Percentiles rank a stretch among this genome's conserved stretches.
Evolutionary conservation across 169 alveolate species (phyloP).

Genomic region (Eimeria tenella): DNA sequence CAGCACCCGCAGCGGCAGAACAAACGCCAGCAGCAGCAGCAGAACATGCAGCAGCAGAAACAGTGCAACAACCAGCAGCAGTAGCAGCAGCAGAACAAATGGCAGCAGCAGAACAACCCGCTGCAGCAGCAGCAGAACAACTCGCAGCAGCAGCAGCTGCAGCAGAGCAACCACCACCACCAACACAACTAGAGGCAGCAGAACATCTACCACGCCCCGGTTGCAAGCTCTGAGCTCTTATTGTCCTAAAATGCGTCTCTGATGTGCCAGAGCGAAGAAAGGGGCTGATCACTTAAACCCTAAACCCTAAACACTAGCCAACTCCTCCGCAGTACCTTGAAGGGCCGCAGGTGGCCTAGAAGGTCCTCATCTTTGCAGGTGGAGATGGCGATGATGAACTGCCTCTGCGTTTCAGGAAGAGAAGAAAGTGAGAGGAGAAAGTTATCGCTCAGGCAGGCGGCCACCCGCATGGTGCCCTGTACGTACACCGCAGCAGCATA

Average conservation of each 20-base stretch:
- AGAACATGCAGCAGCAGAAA: too few species aligned
- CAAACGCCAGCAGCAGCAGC: neutral
- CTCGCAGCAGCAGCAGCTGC: too few species aligned
- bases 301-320: conserved; percentile 2
- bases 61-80: too few species aligned
- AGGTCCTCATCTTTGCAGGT: conserved; percentile 75
- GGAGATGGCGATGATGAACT: conserved; percentile 67
- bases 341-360: conserved; percentile 74
- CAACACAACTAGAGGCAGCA: too few species aligned
- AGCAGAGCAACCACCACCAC: too few species aligned
- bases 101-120: too few species aligned
- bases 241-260: neutral
- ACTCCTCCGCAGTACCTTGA: neutral
- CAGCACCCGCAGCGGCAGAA: neutral
- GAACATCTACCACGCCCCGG: too few species aligned
- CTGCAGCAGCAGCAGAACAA: too few species aligned
- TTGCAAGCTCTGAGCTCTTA: too few species aligned
- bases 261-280: neutral
- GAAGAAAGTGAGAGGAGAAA: conserved; percentile 71
- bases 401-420: conserved; percentile 78
- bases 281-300: neutral
- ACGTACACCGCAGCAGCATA: conserved; percentile 50
- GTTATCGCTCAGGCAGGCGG: conserved; percentile 78
- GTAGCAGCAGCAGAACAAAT: too few species aligned
- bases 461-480: conserved; percentile 65